Conservation (phyloP, 78 protist genomes). For the Polysphondylium violaceum region DNA sequence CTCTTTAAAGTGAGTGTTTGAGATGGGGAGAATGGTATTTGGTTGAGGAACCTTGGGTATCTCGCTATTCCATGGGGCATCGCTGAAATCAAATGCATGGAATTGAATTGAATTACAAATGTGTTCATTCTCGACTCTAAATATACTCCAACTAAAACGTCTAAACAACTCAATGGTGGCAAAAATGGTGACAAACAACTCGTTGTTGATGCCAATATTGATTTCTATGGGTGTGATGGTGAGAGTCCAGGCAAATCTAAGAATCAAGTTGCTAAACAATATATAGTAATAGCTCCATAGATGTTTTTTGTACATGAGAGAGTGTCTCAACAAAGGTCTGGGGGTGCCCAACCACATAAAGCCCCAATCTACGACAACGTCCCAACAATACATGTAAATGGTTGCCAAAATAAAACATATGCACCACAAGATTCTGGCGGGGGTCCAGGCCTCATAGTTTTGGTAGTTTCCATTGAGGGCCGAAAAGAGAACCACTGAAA, state of each 20-base stretch:
- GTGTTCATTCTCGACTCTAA: constrained; percentile 60
- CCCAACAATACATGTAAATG: constrained; percentile 74
- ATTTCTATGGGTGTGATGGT: constrained; percentile 43
- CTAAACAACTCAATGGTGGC: constrained; percentile 41
- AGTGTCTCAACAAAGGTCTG: constrained; percentile 56
- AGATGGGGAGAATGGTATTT: not conserved
- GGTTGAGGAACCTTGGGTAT: not conserved
- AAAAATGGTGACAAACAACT: constrained; percentile 43
- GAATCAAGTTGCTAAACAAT: constrained; percentile 38
- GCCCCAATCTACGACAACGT: constrained; percentile 76
- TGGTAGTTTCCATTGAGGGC: constrained; percentile 70
- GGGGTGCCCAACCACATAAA: constrained; percentile 61
- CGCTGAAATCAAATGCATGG: constrained; percentile 64
- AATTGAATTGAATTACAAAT: constrained; percentile 46
- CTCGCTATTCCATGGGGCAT: constrained; percentile 61
- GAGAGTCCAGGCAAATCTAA: constrained; percentile 76
- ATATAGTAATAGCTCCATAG: constrained; percentile 60
- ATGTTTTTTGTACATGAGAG: constrained; percentile 43
- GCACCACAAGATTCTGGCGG: constrained; percentile 64
- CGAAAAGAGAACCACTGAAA: constrained; percentile 56
- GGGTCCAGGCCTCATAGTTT: constrained; percentile 69
- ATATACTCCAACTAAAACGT: constrained; percentile 55
- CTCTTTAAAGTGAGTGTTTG: not conserved
- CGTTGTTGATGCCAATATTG: constrained; percentile 53
- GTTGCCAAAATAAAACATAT: constrained; percentile 63